Base-by-base conservation (phyloP, 2,329 filamentous ascomycete genomes). In the Seiridium cupressi region DNA sequence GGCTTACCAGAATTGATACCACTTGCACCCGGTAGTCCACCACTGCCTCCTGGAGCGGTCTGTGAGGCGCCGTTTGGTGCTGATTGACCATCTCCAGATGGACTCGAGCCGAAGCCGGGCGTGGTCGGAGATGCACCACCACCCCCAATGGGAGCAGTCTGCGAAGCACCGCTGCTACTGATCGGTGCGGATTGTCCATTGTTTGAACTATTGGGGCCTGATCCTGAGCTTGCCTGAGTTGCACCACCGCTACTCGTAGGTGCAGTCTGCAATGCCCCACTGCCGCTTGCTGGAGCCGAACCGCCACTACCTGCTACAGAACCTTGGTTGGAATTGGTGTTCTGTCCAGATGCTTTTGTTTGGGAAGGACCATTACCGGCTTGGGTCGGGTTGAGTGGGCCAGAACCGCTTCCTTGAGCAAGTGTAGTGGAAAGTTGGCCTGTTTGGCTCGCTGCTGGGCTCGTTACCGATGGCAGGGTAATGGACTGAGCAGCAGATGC, bases 401-500 rank as follows among this genome's bases (percentile, higher is more conserved):
- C 34, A 53, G 49, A 38, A 35, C 10, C 49, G 38, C 49, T 53
- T 34, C 42, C 54, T 18, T 26, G 26, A 5, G 10, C 35, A 38
- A 18, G 31, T 18, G 54, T 46, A 10, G 11, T 44, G 42, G 40
- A 47, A 9, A 38, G 44, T n/a, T 35, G 42, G 9, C 26, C 42
- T 10, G 54, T 46, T 7, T 46, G 54, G n/a, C 40, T 44, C 9
- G 26, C 38, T 9, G 18, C 44, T 9, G 49, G 9, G 13, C 31
- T 38, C 11, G 54, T 57, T 8, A 34, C 7, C 9, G 18, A 11
- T 42, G 55, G 55, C 3, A 58, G 11, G 9, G 34, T 40, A 18
- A 26, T 35, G 13, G 46, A 35, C 35, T 44, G 46, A 40, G 55
- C 55, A 40, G 55, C 55, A 11, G 55, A 49, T 49, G 46, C 55